Percentiles rank a stretch among this genome's conserved stretches.
Evolutionary conservation across 768 basidiomycete genomes (phyloP).

Genomic region (Mycena sanguinolenta): DNA sequence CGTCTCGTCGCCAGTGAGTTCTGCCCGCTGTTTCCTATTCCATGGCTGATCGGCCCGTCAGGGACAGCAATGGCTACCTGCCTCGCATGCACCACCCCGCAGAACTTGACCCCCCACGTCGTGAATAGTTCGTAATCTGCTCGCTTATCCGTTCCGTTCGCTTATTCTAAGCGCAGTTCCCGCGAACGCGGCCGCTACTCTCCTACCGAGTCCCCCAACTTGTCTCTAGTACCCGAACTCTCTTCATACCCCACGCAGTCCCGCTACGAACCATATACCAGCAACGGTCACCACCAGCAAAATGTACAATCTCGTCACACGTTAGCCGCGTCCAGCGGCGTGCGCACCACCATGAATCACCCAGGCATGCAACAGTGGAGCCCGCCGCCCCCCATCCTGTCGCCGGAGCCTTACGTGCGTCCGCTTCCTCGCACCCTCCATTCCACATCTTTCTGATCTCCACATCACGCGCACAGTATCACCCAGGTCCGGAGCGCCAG

Average conservation of each 20-base stretch:
- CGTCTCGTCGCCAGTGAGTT: constrained; percentile 57
- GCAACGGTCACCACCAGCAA: constrained; percentile 21
- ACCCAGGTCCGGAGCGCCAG: constrained; percentile 47
- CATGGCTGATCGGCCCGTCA: background rate
- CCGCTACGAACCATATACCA: constrained; percentile 21
- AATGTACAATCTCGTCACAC: constrained; percentile 50
- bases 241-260: constrained; percentile 60
- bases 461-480: constrained; percentile 33
- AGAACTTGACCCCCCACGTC: constrained; percentile 30
- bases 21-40: background rate
- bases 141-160: background rate
- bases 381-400: constrained; percentile 63
- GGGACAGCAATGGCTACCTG: constrained; percentile 23
- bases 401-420: constrained; percentile 78
- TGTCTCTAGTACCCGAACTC: constrained; percentile 74
- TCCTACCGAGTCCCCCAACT: constrained; percentile 59
- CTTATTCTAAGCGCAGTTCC: constrained; percentile 42
- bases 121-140: constrained; percentile 30
- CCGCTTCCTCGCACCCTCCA: constrained; percentile 6
- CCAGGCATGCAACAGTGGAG: constrained; percentile 68
- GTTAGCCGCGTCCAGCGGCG: constrained; percentile 55
- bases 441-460: constrained; percentile 25
- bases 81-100: constrained; percentile 24
- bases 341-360: constrained; percentile 64
- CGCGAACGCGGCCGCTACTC: constrained; percentile 60